Base-by-base conservation (phyloP, 805 yeast species). In the Geotrichum ghanense region DNA sequence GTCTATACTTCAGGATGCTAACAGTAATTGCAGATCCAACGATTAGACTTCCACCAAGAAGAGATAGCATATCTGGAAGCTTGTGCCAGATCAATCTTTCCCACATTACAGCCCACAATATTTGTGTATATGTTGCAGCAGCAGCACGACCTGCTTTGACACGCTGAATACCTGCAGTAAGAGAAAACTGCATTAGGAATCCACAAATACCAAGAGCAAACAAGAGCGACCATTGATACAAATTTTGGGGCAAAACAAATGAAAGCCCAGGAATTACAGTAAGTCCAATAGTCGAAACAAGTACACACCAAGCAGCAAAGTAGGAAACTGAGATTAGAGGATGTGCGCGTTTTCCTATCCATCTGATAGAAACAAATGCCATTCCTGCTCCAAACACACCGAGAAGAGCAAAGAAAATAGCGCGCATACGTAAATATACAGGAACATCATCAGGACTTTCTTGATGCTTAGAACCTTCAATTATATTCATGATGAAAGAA, bases 91-190 rank as follows among this genome's bases (percentile, higher is more conserved):
- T 65, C 1, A 77, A 41, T 27, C 76, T 66, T 59, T 88, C 96
- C 77, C 89, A 80, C 25, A 83, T 48, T 16, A 86, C 66, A 0
- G 95, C 90, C 65, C 81, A 86, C 1, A 88, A 66, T 71, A 88
- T 73, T 57, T 81, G 85, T 1, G 88, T 72, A 60, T 89, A 89
- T 1, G 75, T 66, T 77, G 86, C 79, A 50, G 84, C 71, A 10
- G 89, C 72, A 0, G 88, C 85, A 48, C 83, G 72, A 3, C 87
- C 78, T 0, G 95, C 94, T 50, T 71, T 73, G 51, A 84, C 95
- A 46, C 85, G 69, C 60, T 86, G 95, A 44, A 88, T 74, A 0
- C 95, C 96, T 6, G 85, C 78, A 0, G 96, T 84, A 43, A 84
- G 63, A 31, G 81, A 66, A 56, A 79, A 80, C 61, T 89, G 96